Base-by-base conservation (phyloP, 305 asterid genomes). In the Plantago rigida region DNA sequence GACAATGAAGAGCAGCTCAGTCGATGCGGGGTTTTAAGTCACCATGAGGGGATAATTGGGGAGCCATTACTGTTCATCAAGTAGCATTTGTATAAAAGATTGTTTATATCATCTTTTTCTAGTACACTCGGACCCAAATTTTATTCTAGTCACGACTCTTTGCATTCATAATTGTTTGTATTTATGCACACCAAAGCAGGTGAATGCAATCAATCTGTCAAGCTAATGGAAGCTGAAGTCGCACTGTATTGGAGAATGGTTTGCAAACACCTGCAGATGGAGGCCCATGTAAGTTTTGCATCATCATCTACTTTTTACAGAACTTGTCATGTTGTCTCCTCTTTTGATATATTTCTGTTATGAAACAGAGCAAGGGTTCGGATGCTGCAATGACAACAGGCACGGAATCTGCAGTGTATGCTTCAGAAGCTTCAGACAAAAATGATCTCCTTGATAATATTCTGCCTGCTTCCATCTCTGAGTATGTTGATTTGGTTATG, bases 301-400 rank as follows among this genome's bases (percentile, higher is more conserved):
- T 39, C 41, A 12, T 60, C 14, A 36, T 60, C 56, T 14, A 48
- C 36, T 12, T 17, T 5, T 12, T n/a, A 4, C 12, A 10, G 13
- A 41, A 41, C 46, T 41, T 41, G 46, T 54, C 59, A 54, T 31
- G 9, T 28, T 54, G 15, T 54, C 1, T 9, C 58, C 3, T n/a
- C 59, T 54, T 26, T 29, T 54, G 13, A 54, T 44, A n/a, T 29
- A 5, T 5, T 54, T n/a, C 17, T 56, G 39, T 75, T 67, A 67
- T 71, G 62, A 65, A 76, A 65, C 85, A 92, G 99, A 84, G 78
- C 60, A 92, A 86, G 79, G 99, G 97, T 48, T 86, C 96, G 47
- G 94, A 89, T 74, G 99, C 99, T 65, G 96, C 99, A 51, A 82
- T 73, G 78, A 66, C 96, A 44, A 79, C 60, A 75, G 97, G 99